Evolutionary conservation across 805 yeast species (phyloP), one percentile per base, ranked within the genome.

Genomic region (Kregervanrija pseudodelftensis): DNA sequence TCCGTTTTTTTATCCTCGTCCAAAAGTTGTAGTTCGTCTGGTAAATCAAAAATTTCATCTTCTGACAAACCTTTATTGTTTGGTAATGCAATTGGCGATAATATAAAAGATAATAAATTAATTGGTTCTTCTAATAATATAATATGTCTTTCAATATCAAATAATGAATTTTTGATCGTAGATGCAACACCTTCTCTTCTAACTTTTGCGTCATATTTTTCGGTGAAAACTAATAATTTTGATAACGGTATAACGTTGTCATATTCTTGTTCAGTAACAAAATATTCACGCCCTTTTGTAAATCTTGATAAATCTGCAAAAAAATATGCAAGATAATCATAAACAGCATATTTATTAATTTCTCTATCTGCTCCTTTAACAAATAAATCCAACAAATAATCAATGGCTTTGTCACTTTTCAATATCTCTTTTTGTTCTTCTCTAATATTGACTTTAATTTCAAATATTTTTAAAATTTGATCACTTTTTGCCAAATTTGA

Each of bases 101-200:
- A 68, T 17, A 91, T 73, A 55, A 84, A 86, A 5, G 96, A 95
- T 57, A 93, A 71, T 34, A 91, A 55, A 53, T 90, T 87, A 46
- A 87, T 79, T 8, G 71, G 65, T 55, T 85, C 83, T 4, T 68
- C 69, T 36, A 88, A 61, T 37, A 91, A 67, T 17, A 59, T 62
- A 54, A 65, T 65, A 59, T 91, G 98, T 33, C 76, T 64, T 36
- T 79, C 77, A 1, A 85, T 70, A 58, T 90, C 96, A 57, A 91
- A 91, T 41, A 91, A 67, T 0, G 91, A 77, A 64, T 91, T 91
- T 62, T 93, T 91, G 54, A 93, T 85, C 2, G 96, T 85, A 5
- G 95, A 84, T 1, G 95, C 95, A 34, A 87, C 90, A 58, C 96
- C 97, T 60, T 85, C 90, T 65, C 98, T 76, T 67, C 98, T 80